Evolutionary conservation across 805 yeast species (phyloP), one percentile per base, ranked within the genome.

Genomic region (Zygosaccharomyces siamensis): DNA sequence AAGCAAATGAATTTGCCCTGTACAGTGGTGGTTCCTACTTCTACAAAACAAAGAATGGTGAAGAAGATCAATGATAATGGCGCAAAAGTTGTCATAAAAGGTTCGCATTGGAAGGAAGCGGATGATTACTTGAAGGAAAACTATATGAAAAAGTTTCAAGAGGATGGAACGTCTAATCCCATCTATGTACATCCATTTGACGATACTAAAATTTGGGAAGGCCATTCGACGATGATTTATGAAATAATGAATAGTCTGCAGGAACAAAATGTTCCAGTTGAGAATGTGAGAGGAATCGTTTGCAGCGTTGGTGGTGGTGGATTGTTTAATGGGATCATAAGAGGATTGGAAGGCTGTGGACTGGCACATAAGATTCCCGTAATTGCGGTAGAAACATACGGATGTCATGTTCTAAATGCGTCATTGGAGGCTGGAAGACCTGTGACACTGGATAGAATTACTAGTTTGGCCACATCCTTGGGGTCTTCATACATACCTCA

Each of bases 261-360:
- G 20, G 20, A 18, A 18, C 20, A 18, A 18, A 18, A 18, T 18
- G 3, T 18, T 18, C 20, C 20, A 18, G 20, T 18, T 18, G 20
- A 18, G 3, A 18, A 18, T 18, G 20, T 18, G 20, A 18, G 20
- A 18, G 20, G 75, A 0, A 64, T 78, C 26, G 77, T 76, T 1
- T 76, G 81, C 59, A 76, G 81, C 18, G 73, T 77, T 32, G 82
- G 82, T 2, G 83, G 82, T 3, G 83, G 81, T 5, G 82, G 82
- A 0, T 63, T 78, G 18, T 77, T 74, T 62, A 74, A 73, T 54
- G 82, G 83, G 1, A 61, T 78, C 2, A 69, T 72, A 48, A 51
- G 62, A 31, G 83, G 82, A 0, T 58, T 78, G 42, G 50, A 62
- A 30, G 61, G 65, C 24, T 59, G 72, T 51, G 58, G 61, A 1